A percentile compares a stretch with the other conserved stretches of the same genome.
Evolutionary conservation across 306 rosid genomes (phyloP).

Genomic region (Parietaria judaica): DNA sequence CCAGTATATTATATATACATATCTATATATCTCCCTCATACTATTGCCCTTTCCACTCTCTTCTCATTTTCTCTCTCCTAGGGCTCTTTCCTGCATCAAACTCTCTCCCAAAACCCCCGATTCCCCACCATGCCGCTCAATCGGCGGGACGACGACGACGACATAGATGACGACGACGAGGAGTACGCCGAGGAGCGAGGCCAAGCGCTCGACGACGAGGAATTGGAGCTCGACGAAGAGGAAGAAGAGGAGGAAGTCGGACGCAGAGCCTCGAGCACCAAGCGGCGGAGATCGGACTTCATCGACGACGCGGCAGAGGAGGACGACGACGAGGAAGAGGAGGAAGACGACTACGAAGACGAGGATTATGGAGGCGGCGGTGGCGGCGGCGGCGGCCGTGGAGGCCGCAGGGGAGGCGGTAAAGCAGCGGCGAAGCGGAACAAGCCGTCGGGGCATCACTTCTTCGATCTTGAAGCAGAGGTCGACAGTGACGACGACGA

Average conservation of each 20-base stretch:
- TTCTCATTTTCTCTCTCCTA: not conserved
- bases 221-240: slow-evolving; percentile 43
- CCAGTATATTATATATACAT: too few species aligned
- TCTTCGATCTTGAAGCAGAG: slow-evolving; percentile 63
- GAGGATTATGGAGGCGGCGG: slow-evolving; percentile 32
- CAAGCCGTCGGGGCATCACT: slow-evolving; percentile 44
- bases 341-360: slow-evolving; percentile 52
- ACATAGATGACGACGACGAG: slow-evolving; percentile 56
- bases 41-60: too few species aligned
- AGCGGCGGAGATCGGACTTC: slow-evolving; percentile 54
- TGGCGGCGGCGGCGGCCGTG: slow-evolving; percentile 16
- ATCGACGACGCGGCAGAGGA: slow-evolving; percentile 72
- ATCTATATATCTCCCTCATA: too few species aligned
- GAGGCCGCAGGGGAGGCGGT: slow-evolving; percentile 14
- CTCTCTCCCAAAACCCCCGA: not conserved
- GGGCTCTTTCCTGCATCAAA: not conserved
- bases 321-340: slow-evolving; percentile 60
- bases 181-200: slow-evolving; percentile 57
- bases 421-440: slow-evolving; percentile 29
- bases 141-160: slow-evolving; percentile 44
- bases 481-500: slow-evolving; percentile 85
- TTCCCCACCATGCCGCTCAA: slow-evolving; percentile 36
- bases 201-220: slow-evolving; percentile 50
- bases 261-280: slow-evolving; percentile 33
- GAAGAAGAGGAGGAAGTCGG: slow-evolving; percentile 49